Evolutionary conservation across 371 early-diverging fungal genomes (phyloP).

Genomic region (Mortierella sp.): DNA sequence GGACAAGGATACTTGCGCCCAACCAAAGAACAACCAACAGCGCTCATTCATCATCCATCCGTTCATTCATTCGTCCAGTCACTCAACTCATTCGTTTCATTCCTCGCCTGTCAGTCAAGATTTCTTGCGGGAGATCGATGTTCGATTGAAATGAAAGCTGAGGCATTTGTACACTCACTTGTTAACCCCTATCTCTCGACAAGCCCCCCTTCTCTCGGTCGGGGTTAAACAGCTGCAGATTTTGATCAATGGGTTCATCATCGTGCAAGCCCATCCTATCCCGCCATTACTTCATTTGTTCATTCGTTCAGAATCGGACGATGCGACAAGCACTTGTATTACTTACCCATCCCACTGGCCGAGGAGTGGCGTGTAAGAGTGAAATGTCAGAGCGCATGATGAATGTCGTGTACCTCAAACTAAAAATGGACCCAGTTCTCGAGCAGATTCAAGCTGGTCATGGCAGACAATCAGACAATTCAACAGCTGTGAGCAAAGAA

Average conservation of each 20-base stretch:
- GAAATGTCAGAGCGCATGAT: neutral
- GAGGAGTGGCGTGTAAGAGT: neutral
- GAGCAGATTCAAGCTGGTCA: neutral
- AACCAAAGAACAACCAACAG: neutral
- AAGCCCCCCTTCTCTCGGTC: neutral
- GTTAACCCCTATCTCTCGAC: neutral
- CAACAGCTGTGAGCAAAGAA: neutral
- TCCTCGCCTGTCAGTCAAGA: neutral
- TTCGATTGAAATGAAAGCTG: neutral
- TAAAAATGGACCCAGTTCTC: neutral
- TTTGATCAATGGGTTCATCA: neutral
- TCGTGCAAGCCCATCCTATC: neutral
- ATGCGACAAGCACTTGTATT: too few relatives aligned
- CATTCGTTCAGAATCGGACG: too few relatives aligned
- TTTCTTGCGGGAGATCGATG: neutral
- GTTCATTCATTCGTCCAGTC: neutral
- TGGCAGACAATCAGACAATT: neutral
- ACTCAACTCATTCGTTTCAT: neutral
- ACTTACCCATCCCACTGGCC: neutral
- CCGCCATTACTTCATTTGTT: neutral
- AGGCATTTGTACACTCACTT: neutral
- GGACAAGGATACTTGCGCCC: slow-evolving; percentile 2
- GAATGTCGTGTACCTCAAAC: neutral
- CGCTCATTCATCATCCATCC: neutral
- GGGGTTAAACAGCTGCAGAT: neutral